These are phyloP conservation scores for Lichina pygmaea DNA, from an alignment of 495 filamentous ascomycete genomes.

Conservation along the genomic window DNA sequence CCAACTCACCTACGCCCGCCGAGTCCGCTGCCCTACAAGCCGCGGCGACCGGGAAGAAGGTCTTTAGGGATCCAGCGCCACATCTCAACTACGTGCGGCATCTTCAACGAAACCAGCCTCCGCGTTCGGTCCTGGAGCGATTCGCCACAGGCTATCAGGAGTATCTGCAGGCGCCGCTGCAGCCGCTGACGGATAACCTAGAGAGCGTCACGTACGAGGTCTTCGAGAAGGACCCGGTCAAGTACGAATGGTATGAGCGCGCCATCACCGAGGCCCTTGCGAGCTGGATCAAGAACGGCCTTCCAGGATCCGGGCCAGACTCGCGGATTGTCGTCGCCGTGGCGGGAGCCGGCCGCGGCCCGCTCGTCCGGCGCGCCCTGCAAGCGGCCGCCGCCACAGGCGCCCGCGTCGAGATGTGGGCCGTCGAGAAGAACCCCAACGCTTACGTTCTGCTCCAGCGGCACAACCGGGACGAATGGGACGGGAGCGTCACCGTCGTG, in stretches of 20 bases:
- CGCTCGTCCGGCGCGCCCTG: constrained; percentile 64
- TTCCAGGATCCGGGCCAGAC: constrained; percentile 38
- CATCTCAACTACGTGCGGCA: constrained; percentile 65
- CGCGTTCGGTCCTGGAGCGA: constrained; percentile 30
- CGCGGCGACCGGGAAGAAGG: constrained; percentile 16
- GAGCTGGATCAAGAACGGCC: constrained; percentile 49
- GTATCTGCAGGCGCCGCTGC: constrained; percentile 79
- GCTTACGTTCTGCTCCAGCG: constrained; percentile 75
- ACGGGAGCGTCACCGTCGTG: constrained; percentile 47
- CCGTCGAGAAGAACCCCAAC: constrained; percentile 94
- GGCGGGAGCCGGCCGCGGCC: constrained; percentile 76
- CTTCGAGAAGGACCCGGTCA: constrained; percentile 93
- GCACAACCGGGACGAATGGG: constrained; percentile 60
- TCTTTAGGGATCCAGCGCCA: constrained; percentile 25
- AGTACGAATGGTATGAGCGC: constrained; percentile 84
- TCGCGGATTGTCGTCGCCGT: constrained; percentile 72
- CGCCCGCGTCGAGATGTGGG: constrained; percentile 62
- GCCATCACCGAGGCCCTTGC: constrained; percentile 56
- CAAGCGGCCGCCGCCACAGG: constrained; percentile 49
- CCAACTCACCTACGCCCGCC: constrained; percentile 23
- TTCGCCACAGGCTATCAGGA: constrained; percentile 71
- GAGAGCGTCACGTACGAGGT: constrained; percentile 96
- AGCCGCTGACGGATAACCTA: constrained; percentile 85
- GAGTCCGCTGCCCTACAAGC: constrained; percentile 20
- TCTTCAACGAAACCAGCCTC: constrained; percentile 57